phyloP scores from a whole-genome alignment of 306 rosid species.

The Psophocarpus tetragonolobus region DNA sequence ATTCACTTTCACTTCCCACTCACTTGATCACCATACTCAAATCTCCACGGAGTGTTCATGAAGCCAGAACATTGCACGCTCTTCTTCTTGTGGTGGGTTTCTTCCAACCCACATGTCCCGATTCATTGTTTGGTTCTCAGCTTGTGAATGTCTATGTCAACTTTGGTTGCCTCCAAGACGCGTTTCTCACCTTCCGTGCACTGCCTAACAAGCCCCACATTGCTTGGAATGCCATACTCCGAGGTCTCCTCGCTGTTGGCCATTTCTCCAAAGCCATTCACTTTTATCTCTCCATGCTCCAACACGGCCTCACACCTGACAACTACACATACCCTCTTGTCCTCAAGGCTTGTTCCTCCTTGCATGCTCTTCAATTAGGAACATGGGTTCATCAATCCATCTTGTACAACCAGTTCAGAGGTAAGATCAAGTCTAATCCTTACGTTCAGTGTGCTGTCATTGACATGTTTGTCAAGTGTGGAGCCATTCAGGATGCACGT shows the following conservation, averaged over 20 bases:
- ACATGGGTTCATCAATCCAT: constrained; percentile 32
- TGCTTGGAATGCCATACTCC: constrained; percentile 49
- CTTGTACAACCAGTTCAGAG: background rate
- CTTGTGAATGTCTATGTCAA: constrained; percentile 43
- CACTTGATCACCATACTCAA: background rate
- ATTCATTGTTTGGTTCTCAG: constrained; percentile 31
- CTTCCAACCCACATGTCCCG: constrained; percentile 36
- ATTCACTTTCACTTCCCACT: constrained; percentile 22
- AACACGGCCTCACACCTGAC: constrained; percentile 40
- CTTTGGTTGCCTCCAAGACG: constrained; percentile 37
- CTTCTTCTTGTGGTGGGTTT: constrained; percentile 44
- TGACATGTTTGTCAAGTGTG: constrained; percentile 52
- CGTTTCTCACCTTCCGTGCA: constrained; percentile 32
- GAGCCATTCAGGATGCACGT: constrained; percentile 44
- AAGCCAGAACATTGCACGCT: constrained; percentile 45
- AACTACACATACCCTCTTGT: constrained; percentile 52
- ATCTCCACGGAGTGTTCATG: constrained; percentile 41
- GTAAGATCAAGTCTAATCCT: constrained; percentile 25
- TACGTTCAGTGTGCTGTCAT: constrained; percentile 45
- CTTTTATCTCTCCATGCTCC: constrained; percentile 38
- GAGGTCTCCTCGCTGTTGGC: constrained; percentile 29
- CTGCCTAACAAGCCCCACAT: constrained; percentile 37
- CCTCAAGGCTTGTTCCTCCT: constrained; percentile 52
- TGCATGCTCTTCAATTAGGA: constrained; percentile 40
- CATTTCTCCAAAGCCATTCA: constrained; percentile 33